Base-by-base conservation (phyloP, 768 basidiomycete species). In the Rubroboletus satanas region DNA sequence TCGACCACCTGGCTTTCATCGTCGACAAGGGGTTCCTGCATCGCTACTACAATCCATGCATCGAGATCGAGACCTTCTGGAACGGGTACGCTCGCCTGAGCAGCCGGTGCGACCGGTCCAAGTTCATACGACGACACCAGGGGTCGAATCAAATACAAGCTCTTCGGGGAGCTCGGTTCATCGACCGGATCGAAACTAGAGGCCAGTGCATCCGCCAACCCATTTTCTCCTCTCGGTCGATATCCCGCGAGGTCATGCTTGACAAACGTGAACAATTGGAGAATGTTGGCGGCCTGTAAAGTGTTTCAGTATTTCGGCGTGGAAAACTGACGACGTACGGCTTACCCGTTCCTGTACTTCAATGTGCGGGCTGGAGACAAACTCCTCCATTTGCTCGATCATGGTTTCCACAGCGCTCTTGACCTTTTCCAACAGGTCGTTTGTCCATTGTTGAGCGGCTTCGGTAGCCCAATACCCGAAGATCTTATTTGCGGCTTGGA, bases 341-440 rank as follows among this genome's bases (percentile, higher is more conserved):
- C 85, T 59, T 58, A 92, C 93, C 64, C 96, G 79, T 71, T 98
- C 95, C 72, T 97, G 94, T 11, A 98, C 87, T 65, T 98, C 96
- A 44, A 93, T 84, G 63, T 95, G 80, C 1, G 79, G 71, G 62
- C 81, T 86, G 10, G 73, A 69, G 26, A 80, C 75, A 61, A 93
- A 87, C 5, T 77, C 76, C 15, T 73, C 66, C 50, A 92, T 71
- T n/a, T 83, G 80, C 12, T 69, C 74, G 28, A 86, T 72, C 53
- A 91, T 75, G 26, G 77, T 77, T 39, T 85, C 81, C 1, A 92
- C 90, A 11, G 80, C 75, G 26, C 74, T 71, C 65, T 82, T 85
- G 37, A 89, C 78, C 58, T 85, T 83, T 7, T 79, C 71, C 41
- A 93, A 74, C 48, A 82, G 76, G 38, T 89, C 86, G 37, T 84